phyloP scores from a whole-genome alignment of 2,329 filamentous ascomycete genomes.

The Dactylellina parvicollis region DNA sequence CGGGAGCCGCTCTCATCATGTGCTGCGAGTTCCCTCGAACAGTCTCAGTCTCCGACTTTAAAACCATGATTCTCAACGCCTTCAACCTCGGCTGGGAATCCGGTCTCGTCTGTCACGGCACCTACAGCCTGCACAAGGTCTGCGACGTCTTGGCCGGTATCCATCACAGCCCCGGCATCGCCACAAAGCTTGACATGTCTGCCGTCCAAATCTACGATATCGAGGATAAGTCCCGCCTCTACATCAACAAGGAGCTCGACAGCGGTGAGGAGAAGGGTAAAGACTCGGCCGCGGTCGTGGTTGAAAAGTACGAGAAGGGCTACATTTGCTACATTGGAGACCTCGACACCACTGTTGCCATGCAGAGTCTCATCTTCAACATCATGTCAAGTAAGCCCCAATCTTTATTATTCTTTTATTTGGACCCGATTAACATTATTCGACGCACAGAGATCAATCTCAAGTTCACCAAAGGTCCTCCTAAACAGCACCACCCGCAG shows the following conservation, averaged over 20 bases:
- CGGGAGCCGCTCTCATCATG: constrained; percentile 28
- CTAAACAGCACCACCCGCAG: not conserved
- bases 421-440: not conserved
- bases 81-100: constrained; percentile 36
- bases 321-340: constrained; percentile 37
- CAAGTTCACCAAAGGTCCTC: not conserved
- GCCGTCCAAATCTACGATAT: constrained; percentile 14
- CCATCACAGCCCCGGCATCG: not conserved
- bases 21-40: constrained; percentile 34
- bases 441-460: not conserved
- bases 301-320: constrained; percentile 20
- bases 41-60: constrained; percentile 18
- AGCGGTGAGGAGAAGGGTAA: not conserved
- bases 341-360: not conserved
- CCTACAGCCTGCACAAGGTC: constrained; percentile 3
- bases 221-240: constrained; percentile 21
- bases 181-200: constrained; percentile 6
- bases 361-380: constrained; percentile 11
- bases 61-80: constrained; percentile 23
- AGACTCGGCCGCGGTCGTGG: constrained; percentile 14
- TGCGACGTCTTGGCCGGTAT: constrained; percentile 13
- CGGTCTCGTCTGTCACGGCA: constrained; percentile 7
- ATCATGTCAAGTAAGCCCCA: constrained; percentile 24
- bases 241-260: constrained; percentile 19
- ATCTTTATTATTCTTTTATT: not conserved